Conservation (phyloP, 2,329 filamentous ascomycete genomes). For the Fusarium falciforme region DNA sequence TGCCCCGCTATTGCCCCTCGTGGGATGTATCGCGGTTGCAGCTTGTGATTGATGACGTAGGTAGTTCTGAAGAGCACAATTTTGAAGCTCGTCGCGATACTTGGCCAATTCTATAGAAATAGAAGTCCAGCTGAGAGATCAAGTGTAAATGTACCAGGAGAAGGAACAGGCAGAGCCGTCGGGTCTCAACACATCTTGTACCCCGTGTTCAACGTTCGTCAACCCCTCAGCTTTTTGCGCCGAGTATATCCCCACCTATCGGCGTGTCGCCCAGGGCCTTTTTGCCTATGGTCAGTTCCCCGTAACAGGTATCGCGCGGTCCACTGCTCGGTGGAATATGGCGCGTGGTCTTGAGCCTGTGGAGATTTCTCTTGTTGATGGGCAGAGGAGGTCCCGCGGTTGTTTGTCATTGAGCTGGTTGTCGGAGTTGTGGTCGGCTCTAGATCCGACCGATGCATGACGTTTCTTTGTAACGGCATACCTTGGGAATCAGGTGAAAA, state of each 20-base stretch:
- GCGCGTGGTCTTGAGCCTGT: slow-evolving; percentile 21
- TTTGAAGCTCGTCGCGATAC: not conserved
- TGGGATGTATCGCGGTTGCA: slow-evolving; percentile 16
- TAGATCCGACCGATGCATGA: not conserved
- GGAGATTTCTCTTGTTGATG: slow-evolving; percentile 14
- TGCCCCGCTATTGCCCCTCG: slow-evolving; percentile 42
- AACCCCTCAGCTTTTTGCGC: slow-evolving; percentile 6
- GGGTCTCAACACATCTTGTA: not conserved
- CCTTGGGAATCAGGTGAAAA: not conserved
- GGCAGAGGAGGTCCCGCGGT: not conserved
- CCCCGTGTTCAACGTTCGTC: slow-evolving; percentile 20
- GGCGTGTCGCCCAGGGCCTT: slow-evolving; percentile 26
- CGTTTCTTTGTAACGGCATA: not conserved
- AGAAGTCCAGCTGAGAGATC: not conserved
- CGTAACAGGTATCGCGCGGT: slow-evolving; percentile 18
- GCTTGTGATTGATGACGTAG: slow-evolving; percentile 35
- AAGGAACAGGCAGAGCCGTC: not conserved
- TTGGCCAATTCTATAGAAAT: not conserved
- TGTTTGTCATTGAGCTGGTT: slow-evolving; percentile 6
- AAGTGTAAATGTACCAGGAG: not conserved
- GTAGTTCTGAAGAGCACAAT: not conserved
- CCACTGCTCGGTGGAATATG: slow-evolving; percentile 24
- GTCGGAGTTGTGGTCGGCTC: not conserved
- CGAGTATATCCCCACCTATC: slow-evolving; percentile 45
- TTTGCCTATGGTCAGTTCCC: slow-evolving; percentile 21